Percentiles rank a stretch among this genome's conserved stretches.
These are phyloP conservation scores for Schrenkiella parvula DNA, from an alignment of 345 rosid genomes.

Conservation along the genomic window DNA sequence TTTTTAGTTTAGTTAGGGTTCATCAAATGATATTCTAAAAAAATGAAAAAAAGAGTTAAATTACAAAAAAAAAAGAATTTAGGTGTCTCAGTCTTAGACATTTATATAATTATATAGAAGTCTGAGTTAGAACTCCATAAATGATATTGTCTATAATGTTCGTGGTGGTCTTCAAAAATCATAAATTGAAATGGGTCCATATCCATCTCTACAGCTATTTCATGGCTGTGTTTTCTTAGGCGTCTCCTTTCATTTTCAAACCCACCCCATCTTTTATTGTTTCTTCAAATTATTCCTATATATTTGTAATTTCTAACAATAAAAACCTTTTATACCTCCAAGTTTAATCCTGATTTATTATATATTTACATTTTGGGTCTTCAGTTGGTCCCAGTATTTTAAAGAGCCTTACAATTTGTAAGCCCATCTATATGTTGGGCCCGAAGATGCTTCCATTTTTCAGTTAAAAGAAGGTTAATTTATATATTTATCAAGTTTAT, in stretches of 20 bases:
- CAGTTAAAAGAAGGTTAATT: not conserved
- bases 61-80: not conserved
- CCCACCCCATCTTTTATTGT: not conserved
- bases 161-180: constrained; percentile 13
- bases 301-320: too few species aligned
- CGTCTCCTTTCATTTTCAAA: constrained; percentile 28
- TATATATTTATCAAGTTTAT: not conserved
- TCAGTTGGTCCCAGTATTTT: not conserved
- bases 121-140: constrained; percentile 20
- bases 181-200: constrained; percentile 34
- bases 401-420: not conserved
- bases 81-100: too few species aligned
- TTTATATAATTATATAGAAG: not conserved
- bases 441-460: not conserved
- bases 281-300: too few species aligned
- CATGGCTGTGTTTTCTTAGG: constrained; percentile 31
- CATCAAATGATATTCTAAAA: not conserved
- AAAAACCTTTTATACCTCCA: too few species aligned
- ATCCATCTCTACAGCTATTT: constrained; percentile 28
- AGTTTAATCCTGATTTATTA: not conserved
- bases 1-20: not conserved
- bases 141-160: too few species aligned
- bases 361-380: not conserved
- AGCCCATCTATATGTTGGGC: constrained; percentile 18
- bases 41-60: not conserved